A percentile compares a stretch with the other conserved stretches of the same genome.
These are phyloP conservation scores for Gaeumannomyces sp. DNA, from an alignment of 2,329 filamentous ascomycete genomes.

Conservation along the genomic window DNA sequence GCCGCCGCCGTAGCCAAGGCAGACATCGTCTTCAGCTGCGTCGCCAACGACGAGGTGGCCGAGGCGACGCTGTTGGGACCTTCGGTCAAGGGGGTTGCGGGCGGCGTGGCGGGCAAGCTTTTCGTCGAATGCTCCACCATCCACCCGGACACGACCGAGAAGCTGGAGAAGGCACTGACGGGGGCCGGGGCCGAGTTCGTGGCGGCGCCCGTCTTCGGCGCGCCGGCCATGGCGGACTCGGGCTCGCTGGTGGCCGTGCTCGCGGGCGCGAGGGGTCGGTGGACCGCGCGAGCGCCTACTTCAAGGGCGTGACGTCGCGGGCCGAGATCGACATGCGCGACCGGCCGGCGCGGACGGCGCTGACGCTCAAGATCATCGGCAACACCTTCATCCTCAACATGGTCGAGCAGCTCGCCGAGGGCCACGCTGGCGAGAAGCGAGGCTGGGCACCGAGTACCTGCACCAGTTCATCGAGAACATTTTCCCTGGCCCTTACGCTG, in stretches of 20 bases:
- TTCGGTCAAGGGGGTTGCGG: slow-evolving; percentile 43
- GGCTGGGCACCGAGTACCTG: slow-evolving; percentile 63
- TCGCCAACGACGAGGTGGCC: slow-evolving; percentile 72
- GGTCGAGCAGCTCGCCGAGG: slow-evolving; percentile 73
- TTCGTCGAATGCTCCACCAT: slow-evolving; percentile 86
- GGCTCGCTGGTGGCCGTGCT: slow-evolving; percentile 69
- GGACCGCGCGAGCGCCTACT: slow-evolving; percentile 61
- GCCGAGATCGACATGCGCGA: slow-evolving; percentile 64
- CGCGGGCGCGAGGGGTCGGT: slow-evolving; percentile 58
- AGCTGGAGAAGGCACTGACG: slow-evolving; percentile 51
- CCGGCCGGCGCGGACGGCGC: slow-evolving; percentile 62
- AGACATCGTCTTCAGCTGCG: slow-evolving; percentile 76
- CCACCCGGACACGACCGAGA: slow-evolving; percentile 72
- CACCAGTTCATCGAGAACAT: slow-evolving; percentile 66
- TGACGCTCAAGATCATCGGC: slow-evolving; percentile 73
- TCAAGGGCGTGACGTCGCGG: slow-evolving; percentile 64
- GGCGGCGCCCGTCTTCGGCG: slow-evolving; percentile 64
- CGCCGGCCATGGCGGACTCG: slow-evolving; percentile 62
- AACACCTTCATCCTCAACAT: slow-evolving; percentile 84
- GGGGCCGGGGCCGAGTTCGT: slow-evolving; percentile 66
- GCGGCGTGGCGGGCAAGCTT: slow-evolving; percentile 59
- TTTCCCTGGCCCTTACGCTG: slow-evolving; percentile 69
- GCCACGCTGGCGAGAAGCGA: slow-evolving; percentile 74
- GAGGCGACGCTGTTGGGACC: slow-evolving; percentile 44
- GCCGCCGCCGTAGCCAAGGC: slow-evolving; percentile 59